Percentiles rank a stretch among this genome's conserved stretches.
These are phyloP conservation scores for Syzygium aromaticum DNA, from an alignment of 345 rosid genomes.

Conservation along the genomic window DNA sequence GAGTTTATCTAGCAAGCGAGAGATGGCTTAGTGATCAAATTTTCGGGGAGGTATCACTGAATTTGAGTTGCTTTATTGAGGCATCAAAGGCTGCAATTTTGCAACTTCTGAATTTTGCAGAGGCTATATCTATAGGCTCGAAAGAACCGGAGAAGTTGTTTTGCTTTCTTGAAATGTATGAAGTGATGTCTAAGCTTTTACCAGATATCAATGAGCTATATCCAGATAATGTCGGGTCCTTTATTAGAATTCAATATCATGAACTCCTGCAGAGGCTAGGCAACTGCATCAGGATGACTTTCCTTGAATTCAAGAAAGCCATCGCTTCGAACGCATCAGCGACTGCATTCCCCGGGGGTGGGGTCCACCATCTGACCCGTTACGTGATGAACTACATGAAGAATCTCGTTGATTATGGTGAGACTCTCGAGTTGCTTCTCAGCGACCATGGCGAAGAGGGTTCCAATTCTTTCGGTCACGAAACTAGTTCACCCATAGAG, in stretches of 20 bases:
- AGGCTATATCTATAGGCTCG: slow-evolving; percentile 76
- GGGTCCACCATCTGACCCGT: slow-evolving; percentile 64
- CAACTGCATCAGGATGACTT: slow-evolving; percentile 49
- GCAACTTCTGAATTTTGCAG: slow-evolving; percentile 75
- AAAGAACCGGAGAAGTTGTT: slow-evolving; percentile 66
- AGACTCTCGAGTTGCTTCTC: slow-evolving; percentile 55
- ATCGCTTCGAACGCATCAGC: slow-evolving; percentile 47
- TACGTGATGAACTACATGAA: slow-evolving; percentile 79
- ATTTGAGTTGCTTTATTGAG: slow-evolving; percentile 52
- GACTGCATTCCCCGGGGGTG: slow-evolving; percentile 64
- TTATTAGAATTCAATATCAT: slow-evolving; percentile 42
- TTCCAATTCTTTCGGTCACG: slow-evolving; percentile 22
- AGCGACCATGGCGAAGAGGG: slow-evolving; percentile 31
- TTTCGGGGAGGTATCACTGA: slow-evolving; percentile 37
- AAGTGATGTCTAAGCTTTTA: slow-evolving; percentile 52
- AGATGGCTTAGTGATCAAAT: slow-evolving; percentile 55
- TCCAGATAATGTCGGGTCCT: slow-evolving; percentile 33
- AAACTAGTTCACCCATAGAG: slow-evolving; percentile 20
- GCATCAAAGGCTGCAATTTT: slow-evolving; percentile 65
- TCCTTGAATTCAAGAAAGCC: slow-evolving; percentile 64
- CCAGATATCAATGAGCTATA: slow-evolving; percentile 55
- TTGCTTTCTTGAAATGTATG: slow-evolving; percentile 79
- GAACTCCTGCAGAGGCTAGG: slow-evolving; percentile 61
- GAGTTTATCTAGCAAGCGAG: slow-evolving; percentile 67
- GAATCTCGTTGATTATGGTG: slow-evolving; percentile 54